Conservation (phyloP, 164 flowering plant genomes). For the Tinospora cordifolia region DNA sequence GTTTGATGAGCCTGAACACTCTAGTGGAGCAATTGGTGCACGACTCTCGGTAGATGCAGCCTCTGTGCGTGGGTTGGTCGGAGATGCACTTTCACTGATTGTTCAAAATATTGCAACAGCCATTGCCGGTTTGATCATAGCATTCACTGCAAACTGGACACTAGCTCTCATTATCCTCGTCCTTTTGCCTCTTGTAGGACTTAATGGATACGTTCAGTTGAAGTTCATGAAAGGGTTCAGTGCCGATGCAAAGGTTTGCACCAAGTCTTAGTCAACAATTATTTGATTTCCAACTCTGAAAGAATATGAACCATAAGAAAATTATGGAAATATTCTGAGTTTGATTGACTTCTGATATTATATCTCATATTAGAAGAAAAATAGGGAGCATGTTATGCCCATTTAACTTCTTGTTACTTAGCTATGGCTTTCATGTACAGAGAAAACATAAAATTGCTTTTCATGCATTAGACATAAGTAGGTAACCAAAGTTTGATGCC, state of each 20-base stretch:
- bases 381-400: too few species aligned
- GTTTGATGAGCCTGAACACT: conserved; percentile 27
- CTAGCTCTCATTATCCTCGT: conserved; percentile 20
- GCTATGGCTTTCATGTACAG: too few species aligned
- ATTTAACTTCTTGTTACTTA: too few species aligned
- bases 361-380: neutral
- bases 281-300: neutral
- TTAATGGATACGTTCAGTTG: conserved; percentile 15
- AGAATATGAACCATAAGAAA: neutral
- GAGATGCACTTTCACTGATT: conserved; percentile 23
- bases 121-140: conserved; percentile 18
- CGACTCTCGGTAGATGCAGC: conserved; percentile 26
- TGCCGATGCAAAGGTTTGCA: conserved; percentile 25
- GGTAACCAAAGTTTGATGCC: too few species aligned
- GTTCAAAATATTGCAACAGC: conserved; percentile 19
- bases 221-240: conserved; percentile 23
- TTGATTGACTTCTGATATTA: neutral
- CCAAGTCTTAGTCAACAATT: neutral
- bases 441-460: too few species aligned
- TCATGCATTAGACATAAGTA: too few species aligned
- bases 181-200: conserved; percentile 19
- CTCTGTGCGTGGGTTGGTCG: conserved; percentile 22
- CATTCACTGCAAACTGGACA: conserved; percentile 22
- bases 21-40: conserved; percentile 26
- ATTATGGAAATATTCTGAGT: neutral